A percentile compares a stretch with the other conserved stretches of the same genome.
phyloP scores from a whole-genome alignment of 2,329 filamentous ascomycete genomes.

The Penicillium fuscoglaucum region DNA sequence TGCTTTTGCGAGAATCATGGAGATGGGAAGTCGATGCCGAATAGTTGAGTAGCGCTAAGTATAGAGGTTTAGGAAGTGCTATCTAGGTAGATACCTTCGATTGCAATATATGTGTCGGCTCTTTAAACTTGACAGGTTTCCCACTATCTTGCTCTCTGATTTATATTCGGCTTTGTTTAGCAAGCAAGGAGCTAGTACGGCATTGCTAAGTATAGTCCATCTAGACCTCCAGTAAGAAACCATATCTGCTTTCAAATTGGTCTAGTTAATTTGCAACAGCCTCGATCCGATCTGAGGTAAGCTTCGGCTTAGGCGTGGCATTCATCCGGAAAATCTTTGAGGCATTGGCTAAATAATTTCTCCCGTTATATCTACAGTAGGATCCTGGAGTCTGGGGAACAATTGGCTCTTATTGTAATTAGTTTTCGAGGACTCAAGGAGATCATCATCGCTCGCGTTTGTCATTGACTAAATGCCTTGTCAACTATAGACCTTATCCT shows the following conservation, averaged over 20 bases:
- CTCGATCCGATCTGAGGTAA: constrained; percentile 1
- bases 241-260: neutral
- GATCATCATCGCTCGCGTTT: neutral
- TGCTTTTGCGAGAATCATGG: neutral
- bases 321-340: neutral
- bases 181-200: neutral
- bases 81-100: neutral
- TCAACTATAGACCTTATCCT: neutral
- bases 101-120: neutral
- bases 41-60: neutral
- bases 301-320: neutral
- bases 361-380: too few species aligned
- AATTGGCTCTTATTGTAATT: neutral
- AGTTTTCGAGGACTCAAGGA: neutral
- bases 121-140: neutral
- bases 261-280: neutral
- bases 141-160: neutral
- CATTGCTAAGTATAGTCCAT: neutral
- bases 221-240: neutral
- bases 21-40: neutral
- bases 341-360: too few species aligned
- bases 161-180: neutral
- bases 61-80: neutral
- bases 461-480: too few species aligned
- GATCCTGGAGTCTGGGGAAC: neutral